phyloP scores from a whole-genome alignment of 805 yeast species.

The Millerozyma miso region DNA sequence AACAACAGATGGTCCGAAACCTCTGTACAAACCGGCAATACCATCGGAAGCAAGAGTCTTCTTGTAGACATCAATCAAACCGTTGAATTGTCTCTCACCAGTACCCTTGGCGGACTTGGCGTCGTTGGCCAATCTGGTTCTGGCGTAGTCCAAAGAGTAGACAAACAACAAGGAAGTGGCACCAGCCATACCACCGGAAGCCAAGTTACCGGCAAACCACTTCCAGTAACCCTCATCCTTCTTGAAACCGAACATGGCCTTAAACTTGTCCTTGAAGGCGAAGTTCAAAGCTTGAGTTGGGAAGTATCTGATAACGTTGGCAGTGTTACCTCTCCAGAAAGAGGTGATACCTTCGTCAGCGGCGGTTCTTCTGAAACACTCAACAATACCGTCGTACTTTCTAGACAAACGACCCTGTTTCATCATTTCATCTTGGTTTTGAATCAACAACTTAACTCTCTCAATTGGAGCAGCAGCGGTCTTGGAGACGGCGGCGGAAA shows the following conservation, averaged over 20 bases:
- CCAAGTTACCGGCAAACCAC: constrained; percentile 98
- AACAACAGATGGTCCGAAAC: constrained; percentile 96
- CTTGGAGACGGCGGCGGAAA: constrained; percentile 97
- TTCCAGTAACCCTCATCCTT: constrained; percentile 88
- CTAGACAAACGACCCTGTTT: constrained; percentile 92
- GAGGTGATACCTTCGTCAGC: constrained; percentile 88
- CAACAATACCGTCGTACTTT: constrained; percentile 85
- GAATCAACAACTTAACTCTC: constrained; percentile 93
- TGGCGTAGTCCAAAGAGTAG: constrained; percentile 96
- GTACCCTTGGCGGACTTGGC: constrained; percentile 83
- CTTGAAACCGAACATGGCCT: constrained; percentile 94
- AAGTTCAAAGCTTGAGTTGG: constrained; percentile 98
- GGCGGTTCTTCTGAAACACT: constrained; percentile 93
- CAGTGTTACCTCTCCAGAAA: constrained; percentile 99
- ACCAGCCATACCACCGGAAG: constrained; percentile 99
- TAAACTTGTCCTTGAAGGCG: constrained; percentile 97
- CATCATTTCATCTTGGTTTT: constrained; percentile 97
- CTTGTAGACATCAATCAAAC: constrained; percentile 93
- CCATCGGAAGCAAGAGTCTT: constrained; percentile 95
- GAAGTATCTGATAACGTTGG: constrained; percentile 98
- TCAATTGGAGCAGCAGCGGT: constrained; percentile 98
- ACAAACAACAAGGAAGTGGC: constrained; percentile 90
- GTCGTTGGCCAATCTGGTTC: constrained; percentile 98
- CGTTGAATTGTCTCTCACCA: constrained; percentile 96
- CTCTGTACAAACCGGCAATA: constrained; percentile 98